A percentile compares a stretch with the other conserved stretches of the same genome.
Conservation (phyloP, 2,329 filamentous ascomycete species). For the Amauroascus verrucosus region DNA sequence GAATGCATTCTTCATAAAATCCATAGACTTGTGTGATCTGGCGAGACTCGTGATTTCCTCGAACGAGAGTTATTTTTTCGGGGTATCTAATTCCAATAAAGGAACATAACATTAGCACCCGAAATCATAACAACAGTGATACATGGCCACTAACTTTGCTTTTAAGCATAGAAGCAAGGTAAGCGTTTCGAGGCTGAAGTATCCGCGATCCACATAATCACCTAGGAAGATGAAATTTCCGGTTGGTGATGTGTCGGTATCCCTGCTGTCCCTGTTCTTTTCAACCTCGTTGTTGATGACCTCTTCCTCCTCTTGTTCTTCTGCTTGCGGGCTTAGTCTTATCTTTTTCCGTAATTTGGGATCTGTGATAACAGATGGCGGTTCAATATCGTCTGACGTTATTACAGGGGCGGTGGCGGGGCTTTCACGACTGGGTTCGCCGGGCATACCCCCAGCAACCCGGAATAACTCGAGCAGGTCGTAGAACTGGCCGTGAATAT, state of each 20-base stretch:
- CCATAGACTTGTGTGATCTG: slow-evolving; percentile 99
- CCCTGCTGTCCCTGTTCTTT: neutral
- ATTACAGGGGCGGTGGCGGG: slow-evolving; percentile 13
- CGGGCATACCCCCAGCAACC: slow-evolving; percentile 94
- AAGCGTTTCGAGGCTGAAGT: slow-evolving; percentile 97
- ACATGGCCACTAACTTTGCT: slow-evolving; percentile 15
- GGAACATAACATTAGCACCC: neutral
- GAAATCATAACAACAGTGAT: neutral
- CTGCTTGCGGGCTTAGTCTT: neutral
- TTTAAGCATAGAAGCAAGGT: slow-evolving; percentile 56
- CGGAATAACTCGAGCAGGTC: slow-evolving; percentile 98
- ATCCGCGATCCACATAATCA: slow-evolving; percentile 96
- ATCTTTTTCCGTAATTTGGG: slow-evolving; percentile 14
- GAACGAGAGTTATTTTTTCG: slow-evolving; percentile 93
- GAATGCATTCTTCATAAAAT: slow-evolving; percentile 97
- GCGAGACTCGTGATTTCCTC: slow-evolving; percentile 96
- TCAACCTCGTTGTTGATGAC: neutral
- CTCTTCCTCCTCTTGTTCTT: neutral
- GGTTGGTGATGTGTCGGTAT: slow-evolving; percentile 4
- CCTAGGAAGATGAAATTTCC: slow-evolving; percentile 43
- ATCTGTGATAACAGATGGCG: slow-evolving; percentile 14
- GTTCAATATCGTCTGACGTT: slow-evolving; percentile 15
- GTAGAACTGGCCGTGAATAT: slow-evolving; percentile 98
- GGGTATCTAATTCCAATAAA: slow-evolving; percentile 91
- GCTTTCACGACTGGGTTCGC: slow-evolving; percentile 84